These are phyloP conservation scores for Phytophthora hybrid DNA, from an alignment of 352 stramenopile genomes.

Conservation along the genomic window DNA sequence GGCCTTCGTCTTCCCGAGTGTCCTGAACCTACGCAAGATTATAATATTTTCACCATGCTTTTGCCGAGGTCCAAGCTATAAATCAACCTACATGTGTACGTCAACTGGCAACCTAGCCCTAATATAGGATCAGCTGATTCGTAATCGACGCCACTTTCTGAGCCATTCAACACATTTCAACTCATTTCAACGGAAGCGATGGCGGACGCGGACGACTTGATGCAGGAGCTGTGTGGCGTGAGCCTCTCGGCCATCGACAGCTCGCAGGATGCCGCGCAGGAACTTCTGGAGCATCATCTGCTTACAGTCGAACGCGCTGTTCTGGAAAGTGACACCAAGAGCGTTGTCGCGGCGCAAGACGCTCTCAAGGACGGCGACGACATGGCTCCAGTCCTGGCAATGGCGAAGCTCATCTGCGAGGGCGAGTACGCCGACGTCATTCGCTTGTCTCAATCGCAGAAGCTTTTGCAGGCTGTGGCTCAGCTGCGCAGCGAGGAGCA, in stretches of 20 bases:
- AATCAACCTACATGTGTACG: background rate
- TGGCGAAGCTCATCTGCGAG: conserved; percentile 68
- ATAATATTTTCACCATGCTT: too few relatives aligned
- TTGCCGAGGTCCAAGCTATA: too few relatives aligned
- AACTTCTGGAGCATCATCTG: conserved; percentile 48
- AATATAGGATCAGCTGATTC: background rate
- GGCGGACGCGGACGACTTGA: conserved; percentile 63
- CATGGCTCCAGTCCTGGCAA: conserved; percentile 40
- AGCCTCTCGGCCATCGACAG: conserved; percentile 52
- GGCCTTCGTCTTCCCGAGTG: background rate
- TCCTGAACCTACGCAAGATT: too few relatives aligned
- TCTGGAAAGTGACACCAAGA: conserved; percentile 56
- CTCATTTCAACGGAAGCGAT: conserved; percentile 52
- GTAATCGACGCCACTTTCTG: conserved; percentile 1
- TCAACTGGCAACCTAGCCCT: background rate
- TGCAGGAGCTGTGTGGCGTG: conserved; percentile 70
- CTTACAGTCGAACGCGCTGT: conserved; percentile 63
- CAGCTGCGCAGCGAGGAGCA: conserved; percentile 26
- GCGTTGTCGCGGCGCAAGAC: conserved; percentile 21
- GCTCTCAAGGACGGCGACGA: conserved; percentile 29
- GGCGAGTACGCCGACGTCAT: conserved; percentile 71
- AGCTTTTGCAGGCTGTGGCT: conserved; percentile 35
- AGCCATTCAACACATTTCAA: conserved; percentile 16
- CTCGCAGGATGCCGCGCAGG: conserved; percentile 44
- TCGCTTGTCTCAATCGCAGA: conserved; percentile 47